Base-by-base conservation (phyloP, 2,329 filamentous ascomycete genomes). In the Metarhizium anisopliae region DNA sequence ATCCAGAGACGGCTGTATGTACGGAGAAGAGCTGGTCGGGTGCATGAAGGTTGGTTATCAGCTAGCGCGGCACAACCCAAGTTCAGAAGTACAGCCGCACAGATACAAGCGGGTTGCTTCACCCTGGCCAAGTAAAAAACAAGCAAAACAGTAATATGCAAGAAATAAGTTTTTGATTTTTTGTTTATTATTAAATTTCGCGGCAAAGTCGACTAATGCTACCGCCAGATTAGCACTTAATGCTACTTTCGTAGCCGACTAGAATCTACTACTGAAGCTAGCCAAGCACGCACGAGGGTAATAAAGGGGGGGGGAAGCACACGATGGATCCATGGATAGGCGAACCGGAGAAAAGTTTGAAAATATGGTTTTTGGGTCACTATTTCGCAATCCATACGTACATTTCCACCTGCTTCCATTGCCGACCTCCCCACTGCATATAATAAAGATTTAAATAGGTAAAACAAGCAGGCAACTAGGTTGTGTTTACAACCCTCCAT, bases 311-410 rank as follows among this genome's bases (percentile, higher is more conserved):
- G 6, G 7, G 2, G 2, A 10, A 2, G 20, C n/a, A 45, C 42
- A 20, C 18, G 1, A 18, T 2, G 8, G 20, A 4, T 29, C 25
- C 45, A 49, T n/a, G 13, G 4, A 30, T 45, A 14, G 45, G 45
- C 25, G 10, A 25, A 40, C 18, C 16, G 1, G 11, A 16, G 20
- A 38, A n/a, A 8, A 51, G 20, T 29, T 30, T 51, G 45, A 14
- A 18, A 16, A 43, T 51, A 47, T 29, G 43, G 29, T 36, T 49
- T 49, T 54, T 42, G 25, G 47, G 4, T 52, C 47, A 50, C 52
- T 57, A 55, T 52, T 57, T 52, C 52, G 36, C 52, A 54, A 45
- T 51, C 55, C 55, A 18, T 49, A 38, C 49, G 45, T 52, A 57
- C 52, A 57, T 49, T 54, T 52, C 52, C 55, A 52, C 32, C 32